Evolutionary conservation across 805 yeast species (phyloP).

Genomic region (Blastobotrys robertii): DNA sequence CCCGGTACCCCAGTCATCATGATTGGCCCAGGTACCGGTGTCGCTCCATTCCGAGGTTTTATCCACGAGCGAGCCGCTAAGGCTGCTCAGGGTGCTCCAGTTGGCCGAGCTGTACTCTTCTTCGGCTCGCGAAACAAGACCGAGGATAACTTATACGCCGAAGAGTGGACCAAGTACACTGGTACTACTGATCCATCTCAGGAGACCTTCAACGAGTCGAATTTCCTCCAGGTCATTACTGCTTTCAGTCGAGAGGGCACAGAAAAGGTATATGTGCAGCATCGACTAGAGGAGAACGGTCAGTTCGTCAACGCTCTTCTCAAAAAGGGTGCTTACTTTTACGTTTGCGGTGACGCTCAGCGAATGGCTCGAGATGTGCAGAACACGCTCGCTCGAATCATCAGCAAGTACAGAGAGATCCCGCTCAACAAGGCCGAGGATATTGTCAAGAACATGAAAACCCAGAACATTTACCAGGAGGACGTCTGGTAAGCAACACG

Average conservation of each 20-base stretch:
- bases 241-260: constrained; percentile 77
- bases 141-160: constrained; percentile 77
- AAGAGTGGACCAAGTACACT: constrained; percentile 75
- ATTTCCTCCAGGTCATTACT: constrained; percentile 45
- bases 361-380: constrained; percentile 94
- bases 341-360: constrained; percentile 96
- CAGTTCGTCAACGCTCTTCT: constrained; percentile 43
- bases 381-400: constrained; percentile 50
- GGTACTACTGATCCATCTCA: constrained; percentile 7
- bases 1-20: constrained; percentile 76
- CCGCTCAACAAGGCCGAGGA: constrained; percentile 62
- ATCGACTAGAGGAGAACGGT: constrained; percentile 45
- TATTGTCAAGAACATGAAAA: constrained; percentile 65
- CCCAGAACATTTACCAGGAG: constrained; percentile 86
- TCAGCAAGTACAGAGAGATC: constrained; percentile 54
- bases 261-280: constrained; percentile 75
- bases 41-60: constrained; percentile 96
- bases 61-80: constrained; percentile 72
- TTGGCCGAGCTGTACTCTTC: constrained; percentile 71
- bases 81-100: constrained; percentile 37
- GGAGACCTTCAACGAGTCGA: constrained; percentile 9
- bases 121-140: constrained; percentile 76
- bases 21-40: constrained; percentile 98
- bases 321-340: constrained; percentile 68
- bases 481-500: constrained; percentile 72